Percentiles rank a stretch among this genome's conserved stretches.
Conservation (phyloP, 345 rosid species). For the Eucalyptus pumila region DNA sequence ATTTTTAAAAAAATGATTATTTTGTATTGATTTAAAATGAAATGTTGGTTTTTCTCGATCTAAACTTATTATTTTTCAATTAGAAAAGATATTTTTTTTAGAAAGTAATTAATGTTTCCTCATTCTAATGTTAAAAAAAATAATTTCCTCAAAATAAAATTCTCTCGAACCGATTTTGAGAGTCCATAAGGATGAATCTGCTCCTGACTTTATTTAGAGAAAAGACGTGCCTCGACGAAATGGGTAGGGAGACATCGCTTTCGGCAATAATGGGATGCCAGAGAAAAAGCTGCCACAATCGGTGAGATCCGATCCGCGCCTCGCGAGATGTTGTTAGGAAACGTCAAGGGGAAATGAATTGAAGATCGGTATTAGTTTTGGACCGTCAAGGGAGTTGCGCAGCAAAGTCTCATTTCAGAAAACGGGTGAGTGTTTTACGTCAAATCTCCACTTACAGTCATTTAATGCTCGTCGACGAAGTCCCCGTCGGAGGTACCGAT, state of each 20-base stretch:
- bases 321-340: not conserved
- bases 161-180: not conserved
- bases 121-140: no score
- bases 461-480: not conserved
- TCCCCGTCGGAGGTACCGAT: not conserved
- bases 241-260: not conserved
- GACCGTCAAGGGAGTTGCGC: not conserved
- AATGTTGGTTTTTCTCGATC: not conserved
- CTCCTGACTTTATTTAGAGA: not conserved
- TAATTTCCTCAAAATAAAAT: no score
- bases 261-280: not conserved
- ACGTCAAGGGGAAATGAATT: not conserved
- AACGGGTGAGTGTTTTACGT: not conserved
- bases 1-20: no score
- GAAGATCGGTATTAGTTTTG: not conserved
- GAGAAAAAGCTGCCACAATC: not conserved
- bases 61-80: not conserved
- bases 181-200: not conserved
- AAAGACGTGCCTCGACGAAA: not conserved
- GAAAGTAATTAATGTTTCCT: no score
- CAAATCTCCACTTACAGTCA: not conserved
- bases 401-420: not conserved
- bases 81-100: rapidly evolving
- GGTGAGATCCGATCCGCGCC: not conserved
- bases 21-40: no score